These are phyloP conservation scores for Trichoderma harzianum DNA, from an alignment of 2,329 filamentous ascomycete species.

Conservation along the genomic window DNA sequence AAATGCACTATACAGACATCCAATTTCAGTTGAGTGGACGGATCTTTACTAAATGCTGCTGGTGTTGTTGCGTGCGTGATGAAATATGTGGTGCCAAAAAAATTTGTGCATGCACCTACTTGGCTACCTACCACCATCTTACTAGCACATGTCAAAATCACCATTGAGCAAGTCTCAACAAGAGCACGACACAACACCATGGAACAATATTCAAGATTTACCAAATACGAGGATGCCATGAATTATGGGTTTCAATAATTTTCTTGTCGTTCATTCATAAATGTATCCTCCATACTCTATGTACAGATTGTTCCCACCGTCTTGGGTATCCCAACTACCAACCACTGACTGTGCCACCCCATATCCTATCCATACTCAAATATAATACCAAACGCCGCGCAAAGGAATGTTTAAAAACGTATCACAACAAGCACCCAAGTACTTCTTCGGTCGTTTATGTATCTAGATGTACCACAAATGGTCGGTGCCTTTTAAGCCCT, in stretches of 20 bases:
- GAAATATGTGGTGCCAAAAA: constrained; percentile 4
- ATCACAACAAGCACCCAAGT: not conserved
- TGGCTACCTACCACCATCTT: not conserved
- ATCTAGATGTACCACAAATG: not conserved
- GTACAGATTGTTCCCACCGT: constrained; percentile 16
- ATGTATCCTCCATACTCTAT: constrained; percentile 14
- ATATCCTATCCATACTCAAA: not conserved
- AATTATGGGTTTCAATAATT: not conserved
- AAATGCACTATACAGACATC: not conserved
- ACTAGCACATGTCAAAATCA: constrained; percentile 1
- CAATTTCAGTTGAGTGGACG: not conserved
- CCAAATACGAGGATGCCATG: not conserved
- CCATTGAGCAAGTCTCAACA: not conserved
- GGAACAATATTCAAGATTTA: not conserved
- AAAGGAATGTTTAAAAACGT: constrained; percentile 14
- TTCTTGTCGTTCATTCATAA: constrained; percentile 18
- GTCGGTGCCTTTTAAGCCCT: not conserved
- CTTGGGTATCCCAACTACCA: constrained; percentile 18
- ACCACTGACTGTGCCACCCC: constrained; percentile 3
- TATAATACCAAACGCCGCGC: constrained; percentile 15
- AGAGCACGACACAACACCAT: not conserved
- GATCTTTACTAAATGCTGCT: not conserved
- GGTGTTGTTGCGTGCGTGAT: not conserved
- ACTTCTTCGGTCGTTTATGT: not conserved
- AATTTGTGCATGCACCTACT: not conserved